Evolutionary conservation across 176 grass and related monocot genomes (phyloP).

Genomic region (Aechmea fasciata): DNA sequence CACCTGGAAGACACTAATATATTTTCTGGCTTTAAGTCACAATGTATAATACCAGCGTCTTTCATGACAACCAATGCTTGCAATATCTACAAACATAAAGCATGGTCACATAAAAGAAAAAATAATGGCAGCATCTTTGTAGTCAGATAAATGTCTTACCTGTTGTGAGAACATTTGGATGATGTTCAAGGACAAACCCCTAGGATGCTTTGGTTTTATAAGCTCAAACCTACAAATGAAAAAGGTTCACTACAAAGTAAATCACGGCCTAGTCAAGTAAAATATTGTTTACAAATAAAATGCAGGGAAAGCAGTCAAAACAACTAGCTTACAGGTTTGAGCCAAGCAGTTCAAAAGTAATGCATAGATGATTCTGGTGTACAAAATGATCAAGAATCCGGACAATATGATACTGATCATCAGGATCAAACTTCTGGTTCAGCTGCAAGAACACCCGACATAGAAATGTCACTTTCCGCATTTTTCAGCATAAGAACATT

Average conservation of each 20-base stretch:
- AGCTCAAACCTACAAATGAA: conserved; percentile 65
- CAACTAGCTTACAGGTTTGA: conserved; percentile 67
- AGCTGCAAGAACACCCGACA: conserved; percentile 46
- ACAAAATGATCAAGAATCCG: conserved; percentile 93
- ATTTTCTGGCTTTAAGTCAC: conserved; percentile 99
- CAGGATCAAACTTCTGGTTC: conserved; percentile 81
- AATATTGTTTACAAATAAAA: too few relatives aligned
- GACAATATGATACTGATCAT: conserved; percentile 91
- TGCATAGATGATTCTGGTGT: conserved; percentile 82
- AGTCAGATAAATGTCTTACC: conserved; percentile 39
- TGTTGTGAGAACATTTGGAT: conserved; percentile 92
- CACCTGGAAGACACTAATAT: conserved; percentile 78
- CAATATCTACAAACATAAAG: conserved; percentile 62
- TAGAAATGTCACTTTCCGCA: not conserved
- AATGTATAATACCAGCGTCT: conserved; percentile 93
- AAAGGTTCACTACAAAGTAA: not conserved
- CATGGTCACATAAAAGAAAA: conserved; percentile 18
- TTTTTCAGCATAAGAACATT: not conserved
- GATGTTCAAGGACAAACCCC: conserved; percentile 68
- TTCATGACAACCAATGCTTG: conserved; percentile 90
- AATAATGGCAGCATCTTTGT: not conserved
- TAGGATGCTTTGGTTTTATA: conserved; percentile 69
- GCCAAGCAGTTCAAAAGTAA: conserved; percentile 96
- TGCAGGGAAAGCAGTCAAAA: not conserved
- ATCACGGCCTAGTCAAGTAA: too few relatives aligned